Base-by-base conservation (phyloP, 2,329 filamentous ascomycete species). In the Arthrobotrys sinensis region DNA sequence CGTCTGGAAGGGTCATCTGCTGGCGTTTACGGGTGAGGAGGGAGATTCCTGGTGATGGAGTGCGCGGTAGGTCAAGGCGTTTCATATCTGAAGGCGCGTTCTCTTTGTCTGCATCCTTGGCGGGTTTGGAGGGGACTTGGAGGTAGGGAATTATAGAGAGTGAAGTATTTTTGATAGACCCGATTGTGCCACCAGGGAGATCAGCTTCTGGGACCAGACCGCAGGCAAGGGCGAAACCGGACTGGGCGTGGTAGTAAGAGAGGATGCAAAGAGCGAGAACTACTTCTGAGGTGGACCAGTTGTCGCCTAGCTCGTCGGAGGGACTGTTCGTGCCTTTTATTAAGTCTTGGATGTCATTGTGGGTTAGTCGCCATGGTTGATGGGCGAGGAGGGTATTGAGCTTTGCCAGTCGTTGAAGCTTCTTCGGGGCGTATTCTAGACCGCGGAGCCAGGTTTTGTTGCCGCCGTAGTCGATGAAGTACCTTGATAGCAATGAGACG, bases 241-340 rank as follows among this genome's bases (percentile, higher is more conserved):
- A 81, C 50, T 81, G 80, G 14, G 79, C 79, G 52, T 81, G 80
- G 46, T 81, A 81, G 57, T 81, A 81, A 10, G 80, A 81, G 53
- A 81, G 79, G 38, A 81, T 79, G 28, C 78, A 80, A 70, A 81
- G 81, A 14, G 80, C 80, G 6, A 81, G 77, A n/a, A 81, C 79
- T 10, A 81, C 79, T 45, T 81, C 80, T 8, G 80, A 80, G 28
- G 80, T 81, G 12, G 76, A 80, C 80, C 80, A 81, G 38, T 81
- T 81, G 24, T 81, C 80, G 7, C 65, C 67, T 5, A 45, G 67
- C 11, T 78, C 67, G 34, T 78, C 62, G 2, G 67, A 67, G 5
- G 67, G 63, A 6, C 32, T 19, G 46, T 68, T 72, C 8, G 75
- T 67, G 38, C 80, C 80, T 40, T 80, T 80, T 57, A 81, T 77